These are phyloP conservation scores for Aspergillus niger DNA, from an alignment of 2,329 filamentous ascomycete genomes.

Conservation along the genomic window DNA sequence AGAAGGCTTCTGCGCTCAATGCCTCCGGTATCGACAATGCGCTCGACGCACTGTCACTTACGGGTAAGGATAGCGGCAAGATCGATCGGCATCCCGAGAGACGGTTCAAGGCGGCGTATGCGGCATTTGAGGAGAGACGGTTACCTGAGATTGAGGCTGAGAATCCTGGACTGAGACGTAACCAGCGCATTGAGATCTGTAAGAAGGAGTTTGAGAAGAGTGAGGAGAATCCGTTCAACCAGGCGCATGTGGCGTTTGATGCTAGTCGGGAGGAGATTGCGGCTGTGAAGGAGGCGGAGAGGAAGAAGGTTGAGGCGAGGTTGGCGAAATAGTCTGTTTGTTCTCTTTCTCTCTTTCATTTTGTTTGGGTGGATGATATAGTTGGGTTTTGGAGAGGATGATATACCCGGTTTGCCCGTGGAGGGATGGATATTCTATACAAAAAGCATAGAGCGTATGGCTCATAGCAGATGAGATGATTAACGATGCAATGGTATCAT, in stretches of 20 bases:
- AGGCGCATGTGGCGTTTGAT: constrained; percentile 75
- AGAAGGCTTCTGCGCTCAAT: constrained; percentile 63
- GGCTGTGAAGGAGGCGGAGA: constrained; percentile 66
- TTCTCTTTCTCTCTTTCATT: constrained; percentile 1
- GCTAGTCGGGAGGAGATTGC: constrained; percentile 74
- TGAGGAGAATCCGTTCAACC: constrained; percentile 94
- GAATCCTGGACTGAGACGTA: constrained; percentile 73
- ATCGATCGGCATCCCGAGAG: constrained; percentile 87
- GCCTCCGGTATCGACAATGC: constrained; percentile 92
- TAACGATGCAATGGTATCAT: constrained; percentile 22
- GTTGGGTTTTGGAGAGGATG: background rate
- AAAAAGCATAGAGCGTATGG: background rate
- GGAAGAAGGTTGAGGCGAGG: constrained; percentile 71
- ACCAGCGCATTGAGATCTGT: constrained; percentile 83
- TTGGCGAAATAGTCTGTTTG: constrained; percentile 44
- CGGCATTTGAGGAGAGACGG: constrained; percentile 77
- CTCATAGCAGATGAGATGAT: background rate
- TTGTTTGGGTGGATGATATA: background rate
- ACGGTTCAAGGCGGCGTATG: constrained; percentile 81
- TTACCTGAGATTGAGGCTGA: constrained; percentile 84
- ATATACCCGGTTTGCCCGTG: background rate
- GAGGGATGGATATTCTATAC: background rate
- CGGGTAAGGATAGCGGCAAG: constrained; percentile 61
- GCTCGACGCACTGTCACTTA: constrained; percentile 78
- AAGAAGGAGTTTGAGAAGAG: constrained; percentile 93